Conservation (phyloP, 2,329 filamentous ascomycete species). For the Phyllosticta citribraziliensis region DNA sequence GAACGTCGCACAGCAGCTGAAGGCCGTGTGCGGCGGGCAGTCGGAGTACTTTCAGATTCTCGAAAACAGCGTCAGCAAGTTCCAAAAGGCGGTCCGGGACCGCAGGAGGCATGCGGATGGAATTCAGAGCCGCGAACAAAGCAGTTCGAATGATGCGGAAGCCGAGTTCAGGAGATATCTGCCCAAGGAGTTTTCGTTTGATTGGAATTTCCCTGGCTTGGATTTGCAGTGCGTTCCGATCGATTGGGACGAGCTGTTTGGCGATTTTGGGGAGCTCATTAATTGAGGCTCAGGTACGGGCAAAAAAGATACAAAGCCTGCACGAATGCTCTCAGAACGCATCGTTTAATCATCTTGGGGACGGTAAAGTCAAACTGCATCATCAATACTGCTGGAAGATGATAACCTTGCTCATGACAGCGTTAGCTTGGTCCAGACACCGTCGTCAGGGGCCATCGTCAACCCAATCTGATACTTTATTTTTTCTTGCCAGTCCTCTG, state of each 20-base stretch:
- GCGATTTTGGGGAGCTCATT: conserved; percentile 27
- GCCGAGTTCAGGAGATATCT: conserved; percentile 44
- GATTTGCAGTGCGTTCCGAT: conserved; percentile 42
- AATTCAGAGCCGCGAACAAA: neutral
- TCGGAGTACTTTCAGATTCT: conserved; percentile 41
- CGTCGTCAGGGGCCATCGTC: neutral
- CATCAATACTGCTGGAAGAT: neutral
- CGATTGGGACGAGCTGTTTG: conserved; percentile 39
- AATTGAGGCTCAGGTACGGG: neutral
- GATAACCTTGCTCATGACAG: neutral
- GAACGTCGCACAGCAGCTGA: conserved; percentile 34
- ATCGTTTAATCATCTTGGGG: too few relatives aligned
- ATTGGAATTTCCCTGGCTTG: conserved; percentile 48
- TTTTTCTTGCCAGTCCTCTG: neutral
- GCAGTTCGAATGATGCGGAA: conserved; percentile 24
- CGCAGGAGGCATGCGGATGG: neutral
- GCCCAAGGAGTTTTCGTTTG: conserved; percentile 46
- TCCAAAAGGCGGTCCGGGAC: conserved; percentile 31
- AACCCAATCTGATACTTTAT: neutral
- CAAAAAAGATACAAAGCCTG: too few relatives aligned
- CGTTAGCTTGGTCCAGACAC: neutral
- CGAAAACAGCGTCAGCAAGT: conserved; percentile 41
- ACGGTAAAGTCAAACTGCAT: neutral
- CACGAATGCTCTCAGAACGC: too few relatives aligned
- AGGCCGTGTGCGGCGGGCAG: conserved; percentile 30